These are phyloP conservation scores for Cyamopsis tetragonoloba DNA, from an alignment of 306 rosid genomes.

Conservation along the genomic window DNA sequence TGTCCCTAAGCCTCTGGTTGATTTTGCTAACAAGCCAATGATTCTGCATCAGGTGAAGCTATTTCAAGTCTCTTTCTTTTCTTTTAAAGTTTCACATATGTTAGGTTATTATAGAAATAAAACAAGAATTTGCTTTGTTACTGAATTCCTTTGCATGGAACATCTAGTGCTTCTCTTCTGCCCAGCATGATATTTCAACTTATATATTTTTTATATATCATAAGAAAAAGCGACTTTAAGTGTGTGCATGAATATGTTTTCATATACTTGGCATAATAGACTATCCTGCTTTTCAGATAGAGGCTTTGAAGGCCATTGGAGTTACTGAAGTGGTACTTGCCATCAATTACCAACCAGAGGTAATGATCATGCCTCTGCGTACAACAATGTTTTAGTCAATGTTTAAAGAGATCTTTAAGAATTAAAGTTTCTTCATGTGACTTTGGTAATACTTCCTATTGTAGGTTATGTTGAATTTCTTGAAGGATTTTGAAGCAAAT, in stretches of 20 bases:
- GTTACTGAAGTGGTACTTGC: conserved; percentile 95
- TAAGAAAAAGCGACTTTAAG: background rate
- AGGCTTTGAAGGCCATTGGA: conserved; percentile 93
- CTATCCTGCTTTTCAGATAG: conserved; percentile 54
- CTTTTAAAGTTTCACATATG: background rate
- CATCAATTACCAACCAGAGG: conserved; percentile 99
- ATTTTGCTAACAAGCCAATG: conserved; percentile 99
- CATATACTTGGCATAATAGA: background rate
- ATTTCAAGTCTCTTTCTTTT: background rate
- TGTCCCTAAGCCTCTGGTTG: conserved; percentile 99
- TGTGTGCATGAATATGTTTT: background rate
- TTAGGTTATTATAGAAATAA: background rate
- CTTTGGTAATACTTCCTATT: conserved; percentile 19
- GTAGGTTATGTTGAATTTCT: conserved; percentile 94
- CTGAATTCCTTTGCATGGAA: conserved; percentile 10
- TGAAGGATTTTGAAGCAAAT: conserved; percentile 88
- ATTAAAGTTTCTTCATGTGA: conserved; percentile 18
- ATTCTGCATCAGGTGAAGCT: conserved; percentile 92
- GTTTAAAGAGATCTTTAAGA: conserved; percentile 4
- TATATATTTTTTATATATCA: background rate
- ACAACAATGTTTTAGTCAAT: conserved; percentile 16
- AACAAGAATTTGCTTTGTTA: background rate
- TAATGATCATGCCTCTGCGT: conserved; percentile 22
- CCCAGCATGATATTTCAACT: background rate
- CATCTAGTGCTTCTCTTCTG: background rate